Conservation (phyloP, 1,284 basidiomycete genomes). For the Cutaneotrichosporon sp. region DNA sequence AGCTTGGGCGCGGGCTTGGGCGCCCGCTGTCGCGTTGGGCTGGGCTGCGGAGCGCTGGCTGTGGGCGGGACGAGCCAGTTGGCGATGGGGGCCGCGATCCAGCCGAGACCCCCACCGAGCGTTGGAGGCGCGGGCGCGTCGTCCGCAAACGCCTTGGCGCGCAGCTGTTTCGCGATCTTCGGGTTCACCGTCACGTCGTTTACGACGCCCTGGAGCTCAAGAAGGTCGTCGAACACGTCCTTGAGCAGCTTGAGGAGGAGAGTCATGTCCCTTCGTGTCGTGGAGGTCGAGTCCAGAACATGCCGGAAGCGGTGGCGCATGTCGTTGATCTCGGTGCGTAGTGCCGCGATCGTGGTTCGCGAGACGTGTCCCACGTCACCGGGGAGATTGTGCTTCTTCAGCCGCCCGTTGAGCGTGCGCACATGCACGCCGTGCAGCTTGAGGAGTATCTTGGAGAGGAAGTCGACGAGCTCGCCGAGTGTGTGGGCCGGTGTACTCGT, state of each 20-base stretch:
- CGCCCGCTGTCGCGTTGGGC: conserved; percentile 16
- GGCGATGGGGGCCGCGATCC: conserved; percentile 66
- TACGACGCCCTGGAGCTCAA: conserved; percentile 74
- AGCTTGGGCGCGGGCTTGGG: conserved; percentile 65
- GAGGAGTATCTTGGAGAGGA: conserved; percentile 65
- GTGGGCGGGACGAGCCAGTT: conserved; percentile 50
- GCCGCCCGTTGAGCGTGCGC: conserved; percentile 78
- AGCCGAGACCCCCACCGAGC: conserved; percentile 55
- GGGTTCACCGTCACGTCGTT: conserved; percentile 93
- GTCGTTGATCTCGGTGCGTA: conserved; percentile 70
- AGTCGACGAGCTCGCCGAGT: conserved; percentile 44
- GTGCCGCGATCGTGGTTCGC: conserved; percentile 73
- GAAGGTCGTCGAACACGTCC: conserved; percentile 81
- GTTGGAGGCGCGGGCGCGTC: conserved; percentile 57
- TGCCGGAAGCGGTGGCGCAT: conserved; percentile 74
- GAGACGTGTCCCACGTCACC: conserved; percentile 87
- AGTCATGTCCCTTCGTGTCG: conserved; percentile 80
- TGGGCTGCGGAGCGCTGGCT: conserved; percentile 21
- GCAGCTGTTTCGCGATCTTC: conserved; percentile 67
- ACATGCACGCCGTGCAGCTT: conserved; percentile 81
- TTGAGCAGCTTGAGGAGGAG: conserved; percentile 79
- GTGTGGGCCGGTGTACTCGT: neutral
- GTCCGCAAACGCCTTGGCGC: conserved; percentile 59
- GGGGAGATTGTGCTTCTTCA: conserved; percentile 85
- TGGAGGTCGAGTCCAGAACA: conserved; percentile 61